Percentiles rank a stretch among this genome's conserved stretches.
phyloP scores from a whole-genome alignment of 73 alveolate genomes.

The Symbiodinium natans region DNA sequence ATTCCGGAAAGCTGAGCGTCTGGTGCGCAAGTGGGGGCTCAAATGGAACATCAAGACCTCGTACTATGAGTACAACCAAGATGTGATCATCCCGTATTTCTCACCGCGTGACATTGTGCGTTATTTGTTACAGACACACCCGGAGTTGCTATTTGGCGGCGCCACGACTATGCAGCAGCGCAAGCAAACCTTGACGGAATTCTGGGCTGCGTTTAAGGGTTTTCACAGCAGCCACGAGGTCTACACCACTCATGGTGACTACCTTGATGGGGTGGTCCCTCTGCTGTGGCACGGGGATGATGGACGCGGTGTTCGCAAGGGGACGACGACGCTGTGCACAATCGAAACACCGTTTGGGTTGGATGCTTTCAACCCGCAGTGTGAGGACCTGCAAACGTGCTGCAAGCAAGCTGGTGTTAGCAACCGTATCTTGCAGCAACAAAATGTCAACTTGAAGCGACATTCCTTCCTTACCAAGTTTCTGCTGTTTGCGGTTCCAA shows the following conservation, averaged over 20 bases:
- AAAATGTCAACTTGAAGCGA: neutral
- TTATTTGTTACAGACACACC: neutral
- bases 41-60: neutral
- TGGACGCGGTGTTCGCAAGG: neutral
- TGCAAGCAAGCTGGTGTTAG: neutral
- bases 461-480: neutral
- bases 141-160: neutral
- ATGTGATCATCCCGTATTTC: no score
- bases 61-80: neutral
- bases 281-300: neutral
- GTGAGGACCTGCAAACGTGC: neutral
- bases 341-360: neutral
- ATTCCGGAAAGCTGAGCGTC: neutral
- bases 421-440: neutral
- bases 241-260: neutral
- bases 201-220: neutral
- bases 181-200: neutral
- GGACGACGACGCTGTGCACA: neutral
- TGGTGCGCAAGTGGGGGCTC: neutral
- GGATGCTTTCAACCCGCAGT: neutral
- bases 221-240: neutral
- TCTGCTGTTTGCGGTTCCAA: no score
- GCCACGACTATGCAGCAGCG: neutral
- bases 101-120: neutral
- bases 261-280: neutral